phyloP scores from a whole-genome alignment of 306 rosid species.

The Trifolium subterraneum region DNA sequence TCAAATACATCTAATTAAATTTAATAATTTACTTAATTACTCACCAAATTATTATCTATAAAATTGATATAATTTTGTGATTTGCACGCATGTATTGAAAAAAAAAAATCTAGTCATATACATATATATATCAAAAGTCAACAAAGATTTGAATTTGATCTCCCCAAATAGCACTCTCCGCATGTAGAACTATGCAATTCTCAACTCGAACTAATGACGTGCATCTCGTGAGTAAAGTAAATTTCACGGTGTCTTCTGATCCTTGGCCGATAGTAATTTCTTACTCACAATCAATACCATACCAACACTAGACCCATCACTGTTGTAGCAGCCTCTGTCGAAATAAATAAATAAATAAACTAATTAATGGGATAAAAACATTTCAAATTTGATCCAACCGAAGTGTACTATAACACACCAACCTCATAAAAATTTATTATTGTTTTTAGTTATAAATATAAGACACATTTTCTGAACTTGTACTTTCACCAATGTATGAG shows the following conservation, averaged over 20 bases:
- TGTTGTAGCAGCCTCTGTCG: not conserved
- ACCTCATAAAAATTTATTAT: conserved; percentile 23
- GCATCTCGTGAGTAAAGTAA: conserved; percentile 48
- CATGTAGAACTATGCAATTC: too few species aligned
- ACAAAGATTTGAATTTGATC: not conserved
- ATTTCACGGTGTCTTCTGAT: conserved; percentile 21
- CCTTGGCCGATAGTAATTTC: conserved; percentile 3
- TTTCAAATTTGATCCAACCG: conserved; percentile 12
- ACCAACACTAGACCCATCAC: not conserved
- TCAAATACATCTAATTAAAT: too few species aligned
- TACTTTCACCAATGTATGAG: conserved; percentile 3
- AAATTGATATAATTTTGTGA: not conserved
- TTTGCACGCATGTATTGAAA: not conserved
- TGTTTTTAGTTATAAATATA: not conserved
- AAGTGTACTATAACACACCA: not conserved
- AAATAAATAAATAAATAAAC: not conserved
- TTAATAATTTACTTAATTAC: too few species aligned
- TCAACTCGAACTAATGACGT: not conserved
- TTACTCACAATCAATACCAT: conserved; percentile 22
- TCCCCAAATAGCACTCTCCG: not conserved
- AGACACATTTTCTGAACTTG: conserved; percentile 25
- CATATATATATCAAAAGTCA: not conserved
- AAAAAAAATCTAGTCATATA: not conserved
- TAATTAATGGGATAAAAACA: not conserved
- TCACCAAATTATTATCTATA: too few species aligned